A percentile compares a stretch with the other conserved stretches of the same genome.
Conservation (phyloP, 2,329 filamentous ascomycete species). For the Paecilomyces sp. region DNA sequence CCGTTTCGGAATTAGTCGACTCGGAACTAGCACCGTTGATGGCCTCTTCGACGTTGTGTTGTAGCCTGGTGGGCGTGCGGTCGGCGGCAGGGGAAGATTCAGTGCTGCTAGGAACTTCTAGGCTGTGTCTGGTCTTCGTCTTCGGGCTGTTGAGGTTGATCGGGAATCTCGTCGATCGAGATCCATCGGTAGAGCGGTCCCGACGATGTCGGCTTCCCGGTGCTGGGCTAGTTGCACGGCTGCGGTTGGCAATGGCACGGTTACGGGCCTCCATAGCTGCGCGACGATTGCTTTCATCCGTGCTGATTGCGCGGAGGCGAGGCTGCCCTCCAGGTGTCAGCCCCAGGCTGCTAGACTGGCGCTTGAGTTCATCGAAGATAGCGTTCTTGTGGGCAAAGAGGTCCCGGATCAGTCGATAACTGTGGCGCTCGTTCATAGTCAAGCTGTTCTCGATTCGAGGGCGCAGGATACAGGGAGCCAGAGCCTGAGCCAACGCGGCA, state of each 20-base stretch:
- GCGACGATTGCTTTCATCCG: constrained; percentile 90
- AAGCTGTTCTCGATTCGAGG: constrained; percentile 82
- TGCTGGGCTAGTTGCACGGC: constrained; percentile 64
- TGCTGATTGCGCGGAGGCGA: constrained; percentile 80
- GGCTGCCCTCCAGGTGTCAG: constrained; percentile 46
- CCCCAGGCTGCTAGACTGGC: constrained; percentile 41
- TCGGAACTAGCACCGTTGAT: constrained; percentile 36
- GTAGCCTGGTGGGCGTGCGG: constrained; percentile 13
- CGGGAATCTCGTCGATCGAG: constrained; percentile 79
- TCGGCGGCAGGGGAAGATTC: constrained; percentile 35
- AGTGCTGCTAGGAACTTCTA: constrained; percentile 69
- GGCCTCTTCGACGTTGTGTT: constrained; percentile 17
- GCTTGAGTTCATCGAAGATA: constrained; percentile 94
- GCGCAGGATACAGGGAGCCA: constrained; percentile 82
- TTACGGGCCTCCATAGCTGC: constrained; percentile 91
- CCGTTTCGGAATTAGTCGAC: constrained; percentile 25
- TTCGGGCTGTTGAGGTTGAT: constrained; percentile 62
- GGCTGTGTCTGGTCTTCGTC: constrained; percentile 56
- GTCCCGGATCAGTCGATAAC: constrained; percentile 82
- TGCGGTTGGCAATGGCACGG: constrained; percentile 65
- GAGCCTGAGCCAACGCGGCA: constrained; percentile 60
- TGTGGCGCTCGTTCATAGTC: constrained; percentile 92
- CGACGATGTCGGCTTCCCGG: constrained; percentile 57
- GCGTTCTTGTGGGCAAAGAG: constrained; percentile 89
- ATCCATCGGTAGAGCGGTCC: constrained; percentile 64